A percentile compares a stretch with the other conserved stretches of the same genome.
Evolutionary conservation across 495 filamentous ascomycete species (phyloP).

Genomic region (Xeromyces bisporus): DNA sequence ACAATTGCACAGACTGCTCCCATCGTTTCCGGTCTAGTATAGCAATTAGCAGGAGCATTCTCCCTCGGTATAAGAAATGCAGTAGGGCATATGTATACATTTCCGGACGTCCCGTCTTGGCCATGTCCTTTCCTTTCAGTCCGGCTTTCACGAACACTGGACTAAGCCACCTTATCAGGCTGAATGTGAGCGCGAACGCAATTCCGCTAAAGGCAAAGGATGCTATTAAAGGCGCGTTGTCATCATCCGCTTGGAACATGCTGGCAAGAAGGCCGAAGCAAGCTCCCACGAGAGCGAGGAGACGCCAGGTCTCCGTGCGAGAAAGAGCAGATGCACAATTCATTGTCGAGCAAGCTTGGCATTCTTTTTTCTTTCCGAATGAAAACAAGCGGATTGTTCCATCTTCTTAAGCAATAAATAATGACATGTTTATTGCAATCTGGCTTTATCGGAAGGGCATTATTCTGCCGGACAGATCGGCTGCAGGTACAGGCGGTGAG

Average conservation of each 20-base stretch:
- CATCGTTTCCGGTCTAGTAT: constrained; percentile 76
- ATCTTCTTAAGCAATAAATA: too few species aligned
- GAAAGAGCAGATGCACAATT: constrained; percentile 33
- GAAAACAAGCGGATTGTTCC: too few species aligned
- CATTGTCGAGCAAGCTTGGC: constrained; percentile 17
- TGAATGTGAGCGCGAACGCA: constrained; percentile 62
- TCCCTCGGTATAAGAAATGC: constrained; percentile 1
- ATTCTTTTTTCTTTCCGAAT: background rate
- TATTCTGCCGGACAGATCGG: constrained; percentile 12
- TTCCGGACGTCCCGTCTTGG: constrained; percentile 55
- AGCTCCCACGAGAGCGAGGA: constrained; percentile 48
- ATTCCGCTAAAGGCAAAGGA: constrained; percentile 75
- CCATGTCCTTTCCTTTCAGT: constrained; percentile 80
- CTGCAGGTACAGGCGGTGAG: background rate
- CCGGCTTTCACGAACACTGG: constrained; percentile 76
- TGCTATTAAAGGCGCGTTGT: constrained; percentile 77
- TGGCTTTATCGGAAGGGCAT: constrained; percentile 2
- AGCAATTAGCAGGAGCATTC: constrained; percentile 1
- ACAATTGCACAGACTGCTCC: constrained; percentile 88
- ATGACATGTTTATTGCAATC: constrained; percentile 1
- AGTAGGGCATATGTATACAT: constrained; percentile 43
- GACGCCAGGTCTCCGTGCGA: constrained; percentile 48
- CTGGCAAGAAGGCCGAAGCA: constrained; percentile 62
- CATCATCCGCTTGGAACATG: constrained; percentile 66
- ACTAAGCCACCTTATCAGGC: constrained; percentile 88